Conservation (phyloP, 2,329 filamentous ascomycete species). For the Xylariaceae sp. region DNA sequence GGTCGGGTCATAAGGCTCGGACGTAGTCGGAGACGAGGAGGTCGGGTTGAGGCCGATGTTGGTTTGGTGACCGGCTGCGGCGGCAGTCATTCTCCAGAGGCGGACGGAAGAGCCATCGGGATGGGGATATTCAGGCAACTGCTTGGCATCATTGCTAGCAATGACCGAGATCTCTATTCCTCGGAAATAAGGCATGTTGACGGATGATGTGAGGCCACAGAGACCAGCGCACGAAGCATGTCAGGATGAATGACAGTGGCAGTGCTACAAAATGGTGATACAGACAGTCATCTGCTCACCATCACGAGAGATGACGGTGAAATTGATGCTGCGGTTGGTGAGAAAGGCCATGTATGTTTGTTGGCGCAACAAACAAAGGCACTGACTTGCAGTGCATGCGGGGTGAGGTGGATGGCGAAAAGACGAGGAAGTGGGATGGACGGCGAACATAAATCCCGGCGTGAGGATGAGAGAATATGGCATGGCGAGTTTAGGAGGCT, state of each 20-base stretch:
- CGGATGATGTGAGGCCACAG: not conserved
- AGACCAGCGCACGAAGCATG: not conserved
- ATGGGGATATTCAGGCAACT: conserved; percentile 54
- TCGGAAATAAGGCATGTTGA: conserved; percentile 48
- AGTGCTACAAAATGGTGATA: not conserved
- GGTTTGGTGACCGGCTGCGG: conserved; percentile 5
- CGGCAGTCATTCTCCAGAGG: conserved; percentile 25
- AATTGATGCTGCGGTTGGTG: too few species aligned
- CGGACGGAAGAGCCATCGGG: conserved; percentile 48
- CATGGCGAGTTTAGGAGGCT: too few species aligned
- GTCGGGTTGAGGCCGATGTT: conserved; percentile 6
- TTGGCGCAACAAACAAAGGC: not conserved
- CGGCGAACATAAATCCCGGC: too few species aligned
- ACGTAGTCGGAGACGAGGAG: conserved; percentile 21
- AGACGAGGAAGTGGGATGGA: too few species aligned
- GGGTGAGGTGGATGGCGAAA: too few species aligned
- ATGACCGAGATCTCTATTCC: conserved; percentile 47
- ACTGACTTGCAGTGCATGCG: too few species aligned
- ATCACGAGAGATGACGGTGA: too few species aligned
- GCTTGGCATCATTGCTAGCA: conserved; percentile 34
- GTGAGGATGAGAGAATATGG: too few species aligned
- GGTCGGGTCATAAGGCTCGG: conserved; percentile 27
- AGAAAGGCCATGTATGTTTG: not conserved
- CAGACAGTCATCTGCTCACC: too few species aligned
- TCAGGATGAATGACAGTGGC: not conserved